Conservation (phyloP, 2,329 filamentous ascomycete species). For the Paracoccidioides lutzii region DNA sequence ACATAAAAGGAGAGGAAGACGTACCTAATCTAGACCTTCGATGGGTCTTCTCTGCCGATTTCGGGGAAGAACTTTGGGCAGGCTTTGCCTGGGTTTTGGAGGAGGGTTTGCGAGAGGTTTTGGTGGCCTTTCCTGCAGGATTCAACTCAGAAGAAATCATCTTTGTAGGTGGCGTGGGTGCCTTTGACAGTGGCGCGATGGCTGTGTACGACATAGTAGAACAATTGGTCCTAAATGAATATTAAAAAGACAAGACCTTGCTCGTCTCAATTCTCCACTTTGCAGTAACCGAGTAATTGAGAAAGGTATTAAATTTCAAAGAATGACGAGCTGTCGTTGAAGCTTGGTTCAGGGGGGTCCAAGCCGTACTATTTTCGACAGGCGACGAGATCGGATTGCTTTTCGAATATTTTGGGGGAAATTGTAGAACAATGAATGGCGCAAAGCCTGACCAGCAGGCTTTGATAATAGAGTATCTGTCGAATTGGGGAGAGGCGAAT, state of each 20-base stretch:
- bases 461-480: slow-evolving; percentile 13
- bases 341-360: neutral
- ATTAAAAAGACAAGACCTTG: neutral
- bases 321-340: neutral
- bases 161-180: slow-evolving; percentile 6
- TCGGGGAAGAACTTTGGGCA: slow-evolving; percentile 1
- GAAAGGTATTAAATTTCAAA: neutral
- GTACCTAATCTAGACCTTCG: slow-evolving; percentile 11
- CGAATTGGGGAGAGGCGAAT: neutral
- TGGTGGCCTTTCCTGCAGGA: slow-evolving; percentile 4
- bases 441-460: slow-evolving; percentile 32
- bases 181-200: slow-evolving; percentile 11
- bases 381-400: slow-evolving; percentile 5
- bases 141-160: slow-evolving; percentile 6
- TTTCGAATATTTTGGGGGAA: slow-evolving; percentile 2
- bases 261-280: neutral
- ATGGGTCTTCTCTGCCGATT: slow-evolving; percentile 9
- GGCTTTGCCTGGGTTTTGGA: slow-evolving; percentile 4
- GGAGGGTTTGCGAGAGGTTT: slow-evolving; percentile 6
- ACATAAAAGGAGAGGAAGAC: neutral
- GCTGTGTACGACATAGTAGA: slow-evolving; percentile 11
- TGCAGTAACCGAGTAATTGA: neutral
- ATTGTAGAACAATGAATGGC: slow-evolving; percentile 15
- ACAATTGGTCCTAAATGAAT: neutral
- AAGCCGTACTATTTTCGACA: neutral